phyloP scores from a whole-genome alignment of 176 grass and related monocot genomes.

The Pharus latifolius region DNA sequence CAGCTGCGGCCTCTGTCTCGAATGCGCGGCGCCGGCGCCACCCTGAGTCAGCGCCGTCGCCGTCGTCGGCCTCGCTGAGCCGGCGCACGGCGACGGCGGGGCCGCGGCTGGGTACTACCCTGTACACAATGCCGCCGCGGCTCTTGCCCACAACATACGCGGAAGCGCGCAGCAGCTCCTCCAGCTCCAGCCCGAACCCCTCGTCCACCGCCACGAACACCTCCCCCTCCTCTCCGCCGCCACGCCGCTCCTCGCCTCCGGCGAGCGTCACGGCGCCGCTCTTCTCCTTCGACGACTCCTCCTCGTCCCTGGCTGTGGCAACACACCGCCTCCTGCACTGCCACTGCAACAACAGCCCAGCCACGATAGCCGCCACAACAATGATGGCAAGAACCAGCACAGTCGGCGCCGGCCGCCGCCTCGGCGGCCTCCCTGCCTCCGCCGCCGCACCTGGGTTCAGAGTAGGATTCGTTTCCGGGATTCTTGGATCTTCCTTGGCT shows the following conservation, averaged over 20 bases:
- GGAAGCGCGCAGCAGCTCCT: constrained; percentile 85
- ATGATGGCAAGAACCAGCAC: constrained; percentile 49
- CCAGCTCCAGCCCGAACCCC: constrained; percentile 80
- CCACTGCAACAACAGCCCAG: constrained; percentile 60
- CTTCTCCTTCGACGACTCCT: constrained; percentile 43
- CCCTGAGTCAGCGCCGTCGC: constrained; percentile 13
- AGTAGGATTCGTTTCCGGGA: constrained; percentile 28
- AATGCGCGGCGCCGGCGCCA: constrained; percentile 76
- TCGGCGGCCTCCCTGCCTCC: constrained; percentile 12
- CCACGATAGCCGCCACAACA: constrained; percentile 34
- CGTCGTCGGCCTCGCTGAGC: constrained; percentile 80
- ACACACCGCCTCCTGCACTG: constrained; percentile 56
- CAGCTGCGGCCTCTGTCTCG: constrained; percentile 62
- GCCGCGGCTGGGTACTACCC: constrained; percentile 49
- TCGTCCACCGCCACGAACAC: constrained; percentile 82
- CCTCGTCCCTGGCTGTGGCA: neutral
- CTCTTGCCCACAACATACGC: constrained; percentile 94
- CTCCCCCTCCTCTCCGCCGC: constrained; percentile 54
- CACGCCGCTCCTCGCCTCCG: constrained; percentile 42
- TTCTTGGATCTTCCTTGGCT: constrained; percentile 30
- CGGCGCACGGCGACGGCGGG: constrained; percentile 65
- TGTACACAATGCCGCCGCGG: constrained; percentile 83
- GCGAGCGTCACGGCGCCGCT: constrained; percentile 14
- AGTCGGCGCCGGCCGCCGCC: constrained; percentile 27
- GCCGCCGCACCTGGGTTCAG: constrained; percentile 44